A percentile compares a stretch with the other conserved stretches of the same genome.
Conservation (phyloP, 305 asterid species). For the Fraxinus sp. region DNA sequence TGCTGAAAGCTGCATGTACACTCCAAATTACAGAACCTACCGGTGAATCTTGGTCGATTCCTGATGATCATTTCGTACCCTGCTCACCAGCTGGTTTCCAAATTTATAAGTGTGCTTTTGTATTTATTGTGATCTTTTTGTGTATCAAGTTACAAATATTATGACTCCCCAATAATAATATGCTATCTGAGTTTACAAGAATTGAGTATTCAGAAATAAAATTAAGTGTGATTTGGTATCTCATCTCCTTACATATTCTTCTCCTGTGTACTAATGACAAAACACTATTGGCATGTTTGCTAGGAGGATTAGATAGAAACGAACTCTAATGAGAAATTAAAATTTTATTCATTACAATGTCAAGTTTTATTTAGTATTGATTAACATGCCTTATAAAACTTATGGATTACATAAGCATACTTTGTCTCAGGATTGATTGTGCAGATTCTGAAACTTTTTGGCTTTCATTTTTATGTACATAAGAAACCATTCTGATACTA, state of each 20-base stretch:
- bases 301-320: not conserved
- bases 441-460: not conserved
- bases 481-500: not conserved
- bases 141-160: not conserved
- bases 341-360: not conserved
- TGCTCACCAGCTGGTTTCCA: not conserved
- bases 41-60: conserved; percentile 35
- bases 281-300: not conserved
- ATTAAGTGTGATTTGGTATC: not conserved
- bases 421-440: not conserved
- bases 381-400: not conserved
- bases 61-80: not conserved
- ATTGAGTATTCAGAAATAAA: not conserved
- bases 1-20: conserved; percentile 95
- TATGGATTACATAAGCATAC: not conserved
- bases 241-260: not conserved
- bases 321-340: not conserved
- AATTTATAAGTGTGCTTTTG: not conserved
- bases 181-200: not conserved
- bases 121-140: not conserved
- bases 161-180: not conserved
- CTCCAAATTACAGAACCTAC: conserved; percentile 72
- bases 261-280: not conserved
- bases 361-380: not conserved
- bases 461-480: not conserved